phyloP scores from a whole-genome alignment of 352 stramenopile species.

The Halophytophthora batemanensis region DNA sequence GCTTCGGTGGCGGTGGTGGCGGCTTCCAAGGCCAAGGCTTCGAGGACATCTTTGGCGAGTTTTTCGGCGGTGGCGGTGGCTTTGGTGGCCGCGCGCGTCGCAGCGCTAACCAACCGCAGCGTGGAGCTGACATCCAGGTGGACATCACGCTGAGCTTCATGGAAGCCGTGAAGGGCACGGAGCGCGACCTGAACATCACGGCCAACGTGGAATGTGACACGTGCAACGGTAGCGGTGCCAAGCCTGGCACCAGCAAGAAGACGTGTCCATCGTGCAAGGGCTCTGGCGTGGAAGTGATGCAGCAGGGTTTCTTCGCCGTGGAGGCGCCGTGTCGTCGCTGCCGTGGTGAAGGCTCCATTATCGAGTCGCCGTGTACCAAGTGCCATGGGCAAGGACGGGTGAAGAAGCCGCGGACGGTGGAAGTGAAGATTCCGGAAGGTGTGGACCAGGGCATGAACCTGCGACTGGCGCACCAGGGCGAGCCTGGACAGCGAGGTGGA shows the following conservation, averaged over 20 bases:
- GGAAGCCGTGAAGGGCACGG: conserved; percentile 92
- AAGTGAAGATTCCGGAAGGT: conserved; percentile 93
- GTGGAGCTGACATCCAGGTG: conserved; percentile 93
- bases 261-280: conserved; percentile 81
- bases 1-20: conserved; percentile 47
- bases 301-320: conserved; percentile 89
- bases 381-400: conserved; percentile 79
- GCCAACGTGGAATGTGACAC: conserved; percentile 74
- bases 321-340: conserved; percentile 84
- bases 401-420: conserved; percentile 91
- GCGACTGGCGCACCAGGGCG: conserved; percentile 90
- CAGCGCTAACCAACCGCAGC: conserved; percentile 69
- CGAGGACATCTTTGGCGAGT: conserved; percentile 89
- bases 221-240: conserved; percentile 79
- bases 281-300: conserved; percentile 82
- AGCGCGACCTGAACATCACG: conserved; percentile 85
- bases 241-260: conserved; percentile 79
- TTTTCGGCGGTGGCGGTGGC: conserved; percentile 66
- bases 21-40: conserved; percentile 76
- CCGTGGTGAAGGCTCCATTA: conserved; percentile 74
- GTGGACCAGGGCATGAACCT: conserved; percentile 97
- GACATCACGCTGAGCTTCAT: conserved; percentile 93
- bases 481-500: conserved; percentile 79
- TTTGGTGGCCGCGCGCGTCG: conserved; percentile 73
- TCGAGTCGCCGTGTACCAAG: conserved; percentile 77